Conservation (phyloP, 345 rosid species). For the Euclidium syriacum region DNA sequence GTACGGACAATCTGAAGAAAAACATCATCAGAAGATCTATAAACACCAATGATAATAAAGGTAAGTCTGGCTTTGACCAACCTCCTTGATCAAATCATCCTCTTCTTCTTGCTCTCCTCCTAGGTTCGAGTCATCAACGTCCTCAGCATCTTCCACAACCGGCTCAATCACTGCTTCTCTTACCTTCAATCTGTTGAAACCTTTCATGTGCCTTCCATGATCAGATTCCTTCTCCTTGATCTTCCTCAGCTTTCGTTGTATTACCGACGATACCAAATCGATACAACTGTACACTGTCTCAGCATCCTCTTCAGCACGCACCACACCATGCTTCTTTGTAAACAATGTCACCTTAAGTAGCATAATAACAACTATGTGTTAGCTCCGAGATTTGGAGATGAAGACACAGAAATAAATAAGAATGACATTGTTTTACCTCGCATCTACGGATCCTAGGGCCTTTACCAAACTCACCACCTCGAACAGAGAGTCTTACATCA, state of each 20-base stretch:
- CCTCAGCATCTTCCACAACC: slow-evolving; percentile 33
- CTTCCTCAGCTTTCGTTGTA: slow-evolving; percentile 86
- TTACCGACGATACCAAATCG: slow-evolving; percentile 71
- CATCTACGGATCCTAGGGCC: slow-evolving; percentile 87
- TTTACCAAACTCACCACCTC: slow-evolving; percentile 93
- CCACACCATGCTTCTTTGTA: slow-evolving; percentile 88
- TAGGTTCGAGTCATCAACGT: slow-evolving; percentile 20
- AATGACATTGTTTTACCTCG: slow-evolving; percentile 46
- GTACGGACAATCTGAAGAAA: slow-evolving; percentile 69
- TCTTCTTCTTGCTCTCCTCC: slow-evolving; percentile 41
- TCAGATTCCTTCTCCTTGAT: slow-evolving; percentile 95
- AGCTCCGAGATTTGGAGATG: not conserved
- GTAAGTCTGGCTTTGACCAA: slow-evolving; percentile 12
- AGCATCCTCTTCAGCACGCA: slow-evolving; percentile 89
- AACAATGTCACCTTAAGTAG: slow-evolving; percentile 66
- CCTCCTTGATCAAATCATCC: slow-evolving; percentile 55
- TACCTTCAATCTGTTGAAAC: slow-evolving; percentile 54
- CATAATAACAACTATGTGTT: not conserved
- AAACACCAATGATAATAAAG: not conserved
- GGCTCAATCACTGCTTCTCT: slow-evolving; percentile 47
- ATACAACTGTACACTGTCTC: slow-evolving; percentile 75
- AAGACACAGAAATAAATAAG: not conserved
- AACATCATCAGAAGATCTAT: not conserved
- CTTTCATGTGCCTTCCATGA: slow-evolving; percentile 91
- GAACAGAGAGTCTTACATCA: slow-evolving; percentile 77